Evolutionary conservation across 768 basidiomycete genomes (phyloP), one percentile per base, ranked within the genome.

Genomic region (Amanita polypyramis): DNA sequence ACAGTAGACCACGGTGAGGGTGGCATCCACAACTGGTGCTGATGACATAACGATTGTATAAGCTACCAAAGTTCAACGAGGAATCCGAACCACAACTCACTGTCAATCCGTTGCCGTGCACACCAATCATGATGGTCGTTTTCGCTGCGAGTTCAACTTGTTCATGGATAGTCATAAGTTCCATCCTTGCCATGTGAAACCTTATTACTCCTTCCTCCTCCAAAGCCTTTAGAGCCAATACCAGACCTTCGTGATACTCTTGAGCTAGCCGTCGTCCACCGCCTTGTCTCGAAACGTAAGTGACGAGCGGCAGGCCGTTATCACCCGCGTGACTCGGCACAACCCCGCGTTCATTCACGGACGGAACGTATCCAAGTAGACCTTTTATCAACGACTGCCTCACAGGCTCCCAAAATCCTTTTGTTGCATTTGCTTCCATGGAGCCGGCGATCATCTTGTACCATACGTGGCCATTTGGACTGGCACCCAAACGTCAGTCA

Each of bases 21-120:
- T 29, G 81, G 76, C 82, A 85, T 84, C 74, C 77, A 76, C 45
- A 85, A 65, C 37, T 83, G 64, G 56, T 82, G 80, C 56, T 60
- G 20, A 14, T 17, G 37, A 41, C 35, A 23, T 21, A n/a, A n/a
- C n/a, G n/a, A n/a, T n/a, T n/a, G n/a, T n/a, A 45, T 45, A n/a
- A 46, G 43, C 20, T 32, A 9, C 37, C 32, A 30, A 45, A 51
- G 17, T 29, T 8, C 19, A 19, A 45, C 23, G n/a, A n/a, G 20
- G 20, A 10, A 8, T 8, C n/a, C 25, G 7, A 21, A 44, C 2
- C 12, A 15, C n/a, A n/a, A 55, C 55, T 51, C 55, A 68, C 67
- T 43, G 83, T 82, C 8, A 89, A 66, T 34, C 82, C 82, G 61
- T 82, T 84, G 29, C 82, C 83, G 56, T 82, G 80, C 20, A 82